Evolutionary conservation across 1,139 yeast species (phyloP).

Genomic region (Spencermartinsiella ligniputridi): DNA sequence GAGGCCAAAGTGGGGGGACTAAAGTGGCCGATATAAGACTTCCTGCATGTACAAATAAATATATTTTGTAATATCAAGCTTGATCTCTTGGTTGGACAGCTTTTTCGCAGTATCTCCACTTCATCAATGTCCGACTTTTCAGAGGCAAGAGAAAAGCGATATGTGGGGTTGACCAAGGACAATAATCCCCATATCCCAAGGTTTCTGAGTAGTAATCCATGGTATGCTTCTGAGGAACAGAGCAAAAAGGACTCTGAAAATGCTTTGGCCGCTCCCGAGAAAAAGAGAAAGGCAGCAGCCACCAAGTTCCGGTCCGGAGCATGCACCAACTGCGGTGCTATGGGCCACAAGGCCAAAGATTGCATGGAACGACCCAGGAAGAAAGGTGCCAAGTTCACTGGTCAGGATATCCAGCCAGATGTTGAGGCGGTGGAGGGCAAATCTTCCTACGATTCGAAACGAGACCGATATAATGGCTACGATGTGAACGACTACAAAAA

Average conservation of each 20-base stretch:
- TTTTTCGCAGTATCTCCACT: no score
- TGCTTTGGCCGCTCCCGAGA: constrained; percentile 31
- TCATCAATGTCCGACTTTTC: not conserved
- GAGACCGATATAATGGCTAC: constrained; percentile 79
- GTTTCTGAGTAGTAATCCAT: constrained; percentile 41
- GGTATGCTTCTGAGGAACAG: constrained; percentile 39
- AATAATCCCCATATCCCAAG: not conserved
- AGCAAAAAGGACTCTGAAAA: constrained; percentile 22
- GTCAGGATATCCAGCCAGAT: constrained; percentile 29
- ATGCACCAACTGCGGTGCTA: constrained; percentile 52
- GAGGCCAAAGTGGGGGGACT: no score
- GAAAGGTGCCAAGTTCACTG: constrained; percentile 36
- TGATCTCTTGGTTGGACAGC: no score
- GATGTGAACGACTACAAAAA: constrained; percentile 55
- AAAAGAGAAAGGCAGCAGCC: constrained; percentile 26
- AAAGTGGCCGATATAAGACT: no score
- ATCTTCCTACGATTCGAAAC: constrained; percentile 54
- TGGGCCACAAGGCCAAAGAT: constrained; percentile 42
- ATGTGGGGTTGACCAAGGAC: constrained; percentile 17
- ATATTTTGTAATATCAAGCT: no score
- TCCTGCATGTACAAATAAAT: no score
- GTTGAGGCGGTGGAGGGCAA: constrained; percentile 30
- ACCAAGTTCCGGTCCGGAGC: constrained; percentile 39
- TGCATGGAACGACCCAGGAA: constrained; percentile 50
- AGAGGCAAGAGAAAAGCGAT: not conserved